Percentiles rank a stretch among this genome's conserved stretches.
Conservation (phyloP, 1,139 yeast species). For the Kurtzmaniella quercitrusa region DNA sequence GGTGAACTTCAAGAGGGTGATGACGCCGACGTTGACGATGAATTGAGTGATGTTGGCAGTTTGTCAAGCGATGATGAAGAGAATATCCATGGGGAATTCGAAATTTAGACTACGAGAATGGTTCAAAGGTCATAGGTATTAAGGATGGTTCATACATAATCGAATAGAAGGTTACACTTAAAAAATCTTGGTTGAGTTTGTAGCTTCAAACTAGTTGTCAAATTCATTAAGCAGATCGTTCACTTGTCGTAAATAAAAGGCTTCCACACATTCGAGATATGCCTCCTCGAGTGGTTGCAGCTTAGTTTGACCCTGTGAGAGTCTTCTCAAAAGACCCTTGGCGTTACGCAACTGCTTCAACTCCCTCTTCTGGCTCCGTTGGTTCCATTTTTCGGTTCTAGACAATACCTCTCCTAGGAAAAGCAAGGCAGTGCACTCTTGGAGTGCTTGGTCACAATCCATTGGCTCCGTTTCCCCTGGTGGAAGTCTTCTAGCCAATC, state of each 20-base stretch:
- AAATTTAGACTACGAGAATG: conserved; percentile 5
- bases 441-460: conserved; percentile 2
- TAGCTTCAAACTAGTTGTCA: too few species aligned
- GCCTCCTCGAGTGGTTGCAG: not conserved
- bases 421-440: conserved; percentile 2
- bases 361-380: conserved; percentile 3
- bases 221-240: not conserved
- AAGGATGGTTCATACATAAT: not conserved
- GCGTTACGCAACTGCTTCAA: conserved; percentile 2
- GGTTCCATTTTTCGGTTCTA: not conserved
- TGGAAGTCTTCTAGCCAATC: conserved; percentile 5
- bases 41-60: conserved; percentile 46
- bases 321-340: conserved; percentile 3
- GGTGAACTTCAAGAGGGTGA: conserved; percentile 36
- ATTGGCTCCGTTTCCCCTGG: conserved; percentile 3
- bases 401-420: not conserved
- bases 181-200: too few species aligned
- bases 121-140: not conserved
- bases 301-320: conserved; percentile 1
- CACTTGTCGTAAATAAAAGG: conserved; percentile 1
- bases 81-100: conserved; percentile 12
- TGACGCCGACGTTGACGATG: conserved; percentile 42
- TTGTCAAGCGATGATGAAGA: conserved; percentile 45
- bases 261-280: conserved; percentile 1
- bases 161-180: conserved; percentile 1